Evolutionary conservation across 352 stramenopile genomes (phyloP), one percentile per base, ranked within the genome.

Genomic region (Phytophthora ohioensis): DNA sequence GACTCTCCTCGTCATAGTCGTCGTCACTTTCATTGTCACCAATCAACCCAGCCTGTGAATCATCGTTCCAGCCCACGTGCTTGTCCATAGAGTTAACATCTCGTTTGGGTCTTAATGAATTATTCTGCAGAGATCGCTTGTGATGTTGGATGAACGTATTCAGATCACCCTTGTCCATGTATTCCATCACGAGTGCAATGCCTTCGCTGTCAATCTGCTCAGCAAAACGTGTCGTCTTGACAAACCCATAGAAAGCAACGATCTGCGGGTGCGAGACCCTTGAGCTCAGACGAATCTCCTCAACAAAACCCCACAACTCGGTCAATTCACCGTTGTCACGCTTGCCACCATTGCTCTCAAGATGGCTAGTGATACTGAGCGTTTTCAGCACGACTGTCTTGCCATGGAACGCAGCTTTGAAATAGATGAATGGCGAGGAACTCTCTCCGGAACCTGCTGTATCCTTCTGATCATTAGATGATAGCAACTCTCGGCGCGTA

Each of bases 131-230:
- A 17, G 31, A 56, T 4, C 64, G 57, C 34, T 78, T 79, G 27
- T 80, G 78, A 4, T 31, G 17, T 21, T 80, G 51, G 30, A 88
- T 79, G 46, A 87, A 73, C 15, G 54, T 62, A 34, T 85, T 75
- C 21, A 88, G 64, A 13, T 80, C 74, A 2, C 76, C 73, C 15
- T 80, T 66, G 9, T 53, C 36, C 67, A 85, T 78, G 31, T 69
- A 78, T n/a, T 86, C 73, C 59, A 75, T 80, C 21, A 81, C 75
- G 12, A 88, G 64, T 5, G 70, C 68, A 55, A 87, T 42, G 10
- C 62, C 56, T 5, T 67, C 52, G 2, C 32, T 39, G 2, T 57
- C 46, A 8, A n/a, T 49, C 49, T 71, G 21, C 31, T 54, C 11
- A 38, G 35, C 9, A 11, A 57, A 17, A 47, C 51, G 8, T 30